Evolutionary conservation across 306 rosid genomes (phyloP).

Genomic region (Glycyrrhiza uralensis): DNA sequence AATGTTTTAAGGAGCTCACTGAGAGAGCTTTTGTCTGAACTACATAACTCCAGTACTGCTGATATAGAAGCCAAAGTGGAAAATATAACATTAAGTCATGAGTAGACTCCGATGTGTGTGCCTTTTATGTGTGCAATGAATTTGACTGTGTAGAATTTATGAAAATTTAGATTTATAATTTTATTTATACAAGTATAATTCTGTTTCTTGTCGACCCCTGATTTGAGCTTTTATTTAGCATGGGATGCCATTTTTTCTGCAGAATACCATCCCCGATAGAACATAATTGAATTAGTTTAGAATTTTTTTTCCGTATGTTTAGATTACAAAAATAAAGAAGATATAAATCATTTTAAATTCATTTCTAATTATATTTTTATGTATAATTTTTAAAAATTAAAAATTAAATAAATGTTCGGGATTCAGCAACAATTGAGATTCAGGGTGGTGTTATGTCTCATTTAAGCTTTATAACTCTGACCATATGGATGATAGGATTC

Average conservation of each 20-base stretch:
- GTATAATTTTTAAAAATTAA: neutral
- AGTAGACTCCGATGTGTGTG: conserved; percentile 15
- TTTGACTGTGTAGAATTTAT: neutral
- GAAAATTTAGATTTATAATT: neutral
- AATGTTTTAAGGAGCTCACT: conserved; percentile 47
- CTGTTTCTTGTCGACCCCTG: neutral
- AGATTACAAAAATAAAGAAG: neutral
- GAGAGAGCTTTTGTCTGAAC: conserved; percentile 44
- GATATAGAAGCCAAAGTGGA: conserved; percentile 51
- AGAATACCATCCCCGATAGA: neutral
- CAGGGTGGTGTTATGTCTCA: neutral
- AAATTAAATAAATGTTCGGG: neutral
- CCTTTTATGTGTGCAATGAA: neutral
- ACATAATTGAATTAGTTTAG: neutral
- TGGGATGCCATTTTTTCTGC: neutral
- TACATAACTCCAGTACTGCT: conserved; percentile 19
- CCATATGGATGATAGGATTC: neutral
- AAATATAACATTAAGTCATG: conserved; percentile 40
- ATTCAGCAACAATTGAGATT: neutral
- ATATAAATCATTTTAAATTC: neutral
- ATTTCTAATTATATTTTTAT: neutral
- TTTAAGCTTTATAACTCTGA: neutral
- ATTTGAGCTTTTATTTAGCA: neutral
- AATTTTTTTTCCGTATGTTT: neutral
- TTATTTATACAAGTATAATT: neutral